A percentile compares a stretch with the other conserved stretches of the same genome.
Evolutionary conservation across 2,329 filamentous ascomycete species (phyloP).

Genomic region (Elsinoe fawcettii): DNA sequence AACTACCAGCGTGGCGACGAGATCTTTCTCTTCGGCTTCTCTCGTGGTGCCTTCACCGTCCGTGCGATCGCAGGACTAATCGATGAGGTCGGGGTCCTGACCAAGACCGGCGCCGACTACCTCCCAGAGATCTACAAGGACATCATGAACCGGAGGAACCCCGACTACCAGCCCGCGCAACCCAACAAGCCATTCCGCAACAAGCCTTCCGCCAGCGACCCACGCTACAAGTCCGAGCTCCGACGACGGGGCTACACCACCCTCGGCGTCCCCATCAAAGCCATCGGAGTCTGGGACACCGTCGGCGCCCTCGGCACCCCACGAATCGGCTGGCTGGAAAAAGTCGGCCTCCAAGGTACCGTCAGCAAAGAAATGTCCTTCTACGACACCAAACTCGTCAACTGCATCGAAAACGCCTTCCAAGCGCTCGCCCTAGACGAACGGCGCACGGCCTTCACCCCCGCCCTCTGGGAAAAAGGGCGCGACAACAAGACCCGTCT

Average conservation of each 20-base stretch:
- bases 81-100: slow-evolving; percentile 41
- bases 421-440: slow-evolving; percentile 51
- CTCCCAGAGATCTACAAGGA: slow-evolving; percentile 42
- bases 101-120: slow-evolving; percentile 38
- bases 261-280: slow-evolving; percentile 32
- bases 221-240: slow-evolving; percentile 38
- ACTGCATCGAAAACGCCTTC: slow-evolving; percentile 39
- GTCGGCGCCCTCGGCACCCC: slow-evolving; percentile 39
- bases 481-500: slow-evolving; percentile 37
- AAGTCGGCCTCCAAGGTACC: slow-evolving; percentile 28
- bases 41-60: slow-evolving; percentile 41
- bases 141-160: slow-evolving; percentile 37
- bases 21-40: slow-evolving; percentile 44
- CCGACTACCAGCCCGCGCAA: slow-evolving; percentile 37
- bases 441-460: slow-evolving; percentile 41
- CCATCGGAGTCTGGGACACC: slow-evolving; percentile 41
- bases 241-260: slow-evolving; percentile 27
- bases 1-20: slow-evolving; percentile 47
- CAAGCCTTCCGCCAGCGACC: slow-evolving; percentile 38
- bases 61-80: slow-evolving; percentile 41
- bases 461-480: slow-evolving; percentile 37
- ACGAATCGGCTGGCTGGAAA: slow-evolving; percentile 35
- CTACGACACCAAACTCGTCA: slow-evolving; percentile 40
- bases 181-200: slow-evolving; percentile 40
- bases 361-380: slow-evolving; percentile 35